Conservation (phyloP, 345 rosid species). For the Euphorbia tirucalli region DNA sequence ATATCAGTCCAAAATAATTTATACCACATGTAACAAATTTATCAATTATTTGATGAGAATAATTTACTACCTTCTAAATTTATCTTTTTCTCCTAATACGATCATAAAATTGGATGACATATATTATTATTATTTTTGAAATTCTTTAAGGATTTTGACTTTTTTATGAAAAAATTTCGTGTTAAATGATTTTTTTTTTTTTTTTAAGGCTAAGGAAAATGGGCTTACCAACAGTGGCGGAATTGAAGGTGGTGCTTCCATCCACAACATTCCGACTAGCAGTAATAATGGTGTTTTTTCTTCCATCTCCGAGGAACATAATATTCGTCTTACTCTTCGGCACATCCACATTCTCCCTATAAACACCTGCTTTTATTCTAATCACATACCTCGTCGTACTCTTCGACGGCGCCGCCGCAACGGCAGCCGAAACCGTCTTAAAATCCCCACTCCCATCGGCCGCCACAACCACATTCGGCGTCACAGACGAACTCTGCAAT, state of each 20-base stretch:
- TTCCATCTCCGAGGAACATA: conserved; percentile 84
- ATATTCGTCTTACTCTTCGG: conserved; percentile 58
- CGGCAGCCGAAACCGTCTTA: conserved; percentile 58
- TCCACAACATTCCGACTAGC: conserved; percentile 63
- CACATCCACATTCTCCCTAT: conserved; percentile 76
- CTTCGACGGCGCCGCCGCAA: conserved; percentile 64
- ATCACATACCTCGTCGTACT: conserved; percentile 66
- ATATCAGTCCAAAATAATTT: too few relatives aligned
- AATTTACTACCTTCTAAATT: too few relatives aligned
- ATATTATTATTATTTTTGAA: too few relatives aligned
- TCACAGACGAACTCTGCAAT: conserved; percentile 59
- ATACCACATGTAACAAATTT: too few relatives aligned
- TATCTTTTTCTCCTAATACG: too few relatives aligned
- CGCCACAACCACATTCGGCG: conserved; percentile 66
- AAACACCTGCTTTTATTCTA: conserved; percentile 69
- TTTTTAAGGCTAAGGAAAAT: too few relatives aligned
- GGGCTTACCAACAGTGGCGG: conserved; percentile 89
- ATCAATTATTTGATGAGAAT: too few relatives aligned
- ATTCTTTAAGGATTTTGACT: too few relatives aligned
- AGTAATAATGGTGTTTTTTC: conserved; percentile 61
- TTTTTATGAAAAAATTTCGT: too few relatives aligned
- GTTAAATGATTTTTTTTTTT: too few relatives aligned
- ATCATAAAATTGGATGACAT: too few relatives aligned
- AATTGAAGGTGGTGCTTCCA: conserved; percentile 77
- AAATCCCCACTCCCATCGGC: conserved; percentile 81